Evolutionary conservation across 768 basidiomycete species (phyloP).

Genomic region (Guyanaporus albipodus): DNA sequence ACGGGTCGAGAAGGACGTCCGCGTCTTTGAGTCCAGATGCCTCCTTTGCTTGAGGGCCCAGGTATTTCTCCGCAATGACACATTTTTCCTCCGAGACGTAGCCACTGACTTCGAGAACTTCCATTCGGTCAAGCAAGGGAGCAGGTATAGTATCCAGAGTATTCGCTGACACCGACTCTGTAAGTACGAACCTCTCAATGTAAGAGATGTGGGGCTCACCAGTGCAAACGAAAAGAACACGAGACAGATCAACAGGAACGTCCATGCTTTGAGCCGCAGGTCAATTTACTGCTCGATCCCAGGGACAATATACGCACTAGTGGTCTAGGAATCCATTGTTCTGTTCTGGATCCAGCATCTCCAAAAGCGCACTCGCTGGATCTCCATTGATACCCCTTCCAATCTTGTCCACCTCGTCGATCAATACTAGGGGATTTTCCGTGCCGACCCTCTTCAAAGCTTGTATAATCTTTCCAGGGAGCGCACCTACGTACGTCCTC

Average conservation of each 20-base stretch:
- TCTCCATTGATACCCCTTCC: conserved; percentile 89
- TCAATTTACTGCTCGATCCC: conserved; percentile 1
- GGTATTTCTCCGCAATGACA: conserved; percentile 81
- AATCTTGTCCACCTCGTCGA: conserved; percentile 96
- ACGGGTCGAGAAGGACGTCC: conserved; percentile 73
- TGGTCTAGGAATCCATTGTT: conserved; percentile 94
- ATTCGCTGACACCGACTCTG: conserved; percentile 51
- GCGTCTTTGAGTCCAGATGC: conserved; percentile 82
- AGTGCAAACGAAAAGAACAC: conserved; percentile 97
- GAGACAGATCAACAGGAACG: conserved; percentile 92
- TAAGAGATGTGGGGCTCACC: conserved; percentile 31
- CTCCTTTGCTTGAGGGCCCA: conserved; percentile 91
- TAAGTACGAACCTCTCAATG: conserved; percentile 7
- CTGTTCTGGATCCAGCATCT: conserved; percentile 95
- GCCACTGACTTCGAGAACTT: conserved; percentile 90
- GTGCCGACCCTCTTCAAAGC: conserved; percentile 90
- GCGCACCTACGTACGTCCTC: conserved; percentile 92
- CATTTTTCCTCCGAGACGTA: conserved; percentile 94
- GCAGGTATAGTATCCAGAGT: conserved; percentile 92
- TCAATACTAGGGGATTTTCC: conserved; percentile 90
- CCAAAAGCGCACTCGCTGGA: conserved; percentile 83
- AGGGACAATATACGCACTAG: conserved; percentile 55
- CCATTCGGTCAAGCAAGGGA: conserved; percentile 93
- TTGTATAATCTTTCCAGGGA: conserved; percentile 94
- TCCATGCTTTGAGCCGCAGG: conserved; percentile 70